phyloP scores from a whole-genome alignment of 768 basidiomycete genomes.

The Boletus reticulatus region DNA sequence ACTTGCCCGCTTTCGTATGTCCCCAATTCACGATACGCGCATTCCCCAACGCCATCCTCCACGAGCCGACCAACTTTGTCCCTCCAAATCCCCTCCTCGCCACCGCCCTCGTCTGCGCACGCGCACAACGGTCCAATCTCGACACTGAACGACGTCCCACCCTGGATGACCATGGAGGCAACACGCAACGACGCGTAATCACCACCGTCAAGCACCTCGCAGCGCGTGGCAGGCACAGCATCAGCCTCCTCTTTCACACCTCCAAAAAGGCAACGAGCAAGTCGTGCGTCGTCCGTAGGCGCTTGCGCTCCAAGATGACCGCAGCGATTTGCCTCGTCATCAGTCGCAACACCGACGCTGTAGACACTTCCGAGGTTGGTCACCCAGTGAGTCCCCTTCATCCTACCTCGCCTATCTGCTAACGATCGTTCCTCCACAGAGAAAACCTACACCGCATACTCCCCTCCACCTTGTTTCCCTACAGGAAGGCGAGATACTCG shows the following conservation, averaged over 20 bases:
- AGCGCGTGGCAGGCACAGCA: slow-evolving; percentile 3
- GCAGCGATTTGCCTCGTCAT: no score
- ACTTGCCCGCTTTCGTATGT: slow-evolving; percentile 16
- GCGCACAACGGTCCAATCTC: background rate
- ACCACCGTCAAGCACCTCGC: background rate
- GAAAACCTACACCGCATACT: background rate
- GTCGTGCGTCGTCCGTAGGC: slow-evolving; percentile 17
- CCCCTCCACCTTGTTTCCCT: slow-evolving; percentile 4
- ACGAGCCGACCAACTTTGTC: slow-evolving; percentile 9
- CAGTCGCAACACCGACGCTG: no score
- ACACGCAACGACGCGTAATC: background rate
- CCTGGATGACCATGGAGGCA: no score
- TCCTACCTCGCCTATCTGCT: background rate
- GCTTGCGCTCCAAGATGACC: background rate
- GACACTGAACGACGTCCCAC: no score
- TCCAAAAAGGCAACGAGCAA: slow-evolving; percentile 28
- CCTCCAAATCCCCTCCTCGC: no score
- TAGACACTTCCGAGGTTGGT: no score
- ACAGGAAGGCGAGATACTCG: background rate
- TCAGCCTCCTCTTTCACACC: slow-evolving; percentile 19
- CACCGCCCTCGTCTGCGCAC: slow-evolving; percentile 12
- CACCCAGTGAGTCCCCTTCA: background rate
- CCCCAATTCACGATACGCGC: slow-evolving; percentile 24
- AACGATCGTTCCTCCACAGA: background rate
- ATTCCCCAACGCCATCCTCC: slow-evolving; percentile 21